These are phyloP conservation scores for Trypanosoma rangeli DNA, from an alignment of 208 protist species.

Conservation along the genomic window DNA sequence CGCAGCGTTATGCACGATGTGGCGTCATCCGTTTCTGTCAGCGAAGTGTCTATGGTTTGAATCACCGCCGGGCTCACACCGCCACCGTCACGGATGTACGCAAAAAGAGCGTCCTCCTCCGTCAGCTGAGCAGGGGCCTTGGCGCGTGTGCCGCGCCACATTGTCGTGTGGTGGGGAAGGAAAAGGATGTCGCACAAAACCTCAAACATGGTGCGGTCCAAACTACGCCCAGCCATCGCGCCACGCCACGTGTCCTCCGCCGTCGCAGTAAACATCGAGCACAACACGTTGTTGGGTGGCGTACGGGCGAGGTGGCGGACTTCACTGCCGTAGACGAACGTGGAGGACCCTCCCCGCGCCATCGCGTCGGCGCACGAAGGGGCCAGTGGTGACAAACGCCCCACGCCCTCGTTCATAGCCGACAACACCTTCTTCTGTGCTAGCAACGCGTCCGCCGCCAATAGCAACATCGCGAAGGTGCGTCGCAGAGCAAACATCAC, in stretches of 20 bases:
- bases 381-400: neutral
- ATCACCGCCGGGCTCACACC: neutral
- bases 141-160: constrained; percentile 6
- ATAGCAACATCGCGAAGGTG: constrained; percentile 22
- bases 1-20: constrained; percentile 5
- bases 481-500: constrained; percentile 6
- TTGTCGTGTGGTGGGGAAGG: constrained; percentile 10
- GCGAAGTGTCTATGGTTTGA: neutral
- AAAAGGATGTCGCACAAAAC: constrained; percentile 19
- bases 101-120: constrained; percentile 20
- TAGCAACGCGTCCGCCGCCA: neutral
- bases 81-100: constrained; percentile 3
- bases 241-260: neutral
- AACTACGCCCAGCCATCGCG: neutral
- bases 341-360: neutral
- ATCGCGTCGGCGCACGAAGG: neutral
- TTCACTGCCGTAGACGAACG: neutral
- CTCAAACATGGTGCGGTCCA: constrained; percentile 8
- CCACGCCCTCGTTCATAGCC: neutral
- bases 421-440: constrained; percentile 1
- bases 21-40: neutral
- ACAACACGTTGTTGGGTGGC: neutral
- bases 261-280: neutral
- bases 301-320: neutral
- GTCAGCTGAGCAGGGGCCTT: constrained; percentile 2